Evolutionary conservation across 495 filamentous ascomycete species (phyloP), one percentile per base, ranked within the genome.

Genomic region (Neurospora sp.): DNA sequence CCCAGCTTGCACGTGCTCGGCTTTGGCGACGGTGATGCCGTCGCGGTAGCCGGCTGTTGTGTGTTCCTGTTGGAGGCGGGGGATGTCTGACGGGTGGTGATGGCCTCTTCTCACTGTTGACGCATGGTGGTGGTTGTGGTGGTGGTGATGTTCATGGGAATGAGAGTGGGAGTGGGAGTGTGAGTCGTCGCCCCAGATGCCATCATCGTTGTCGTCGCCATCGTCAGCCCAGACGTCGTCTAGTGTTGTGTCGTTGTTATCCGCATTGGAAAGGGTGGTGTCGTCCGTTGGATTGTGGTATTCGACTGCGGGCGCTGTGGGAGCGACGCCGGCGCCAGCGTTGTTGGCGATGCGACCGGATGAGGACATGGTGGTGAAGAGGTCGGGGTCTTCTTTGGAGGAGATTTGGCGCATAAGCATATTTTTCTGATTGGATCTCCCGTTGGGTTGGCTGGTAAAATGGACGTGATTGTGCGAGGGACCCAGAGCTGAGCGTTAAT

Each of bases 41-140:
- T 95, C 93, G 73, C 95, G 90, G 82, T 98, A 98, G 70, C 96
- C 95, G n/a, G 91, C 89, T 9, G 90, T 97, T 41, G 88, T 86
- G 81, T 98, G 94, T 74, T 89, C 89, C 54, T 87, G 84, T 74
- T 89, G 89, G 16, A 96, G 87, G 70, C 90, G 88, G n/a, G 92
- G 91, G 70, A 94, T 86, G 76, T 96, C 93, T 54, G 90, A 92
- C 23, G 84, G 86, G 72, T 90, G 87, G 9, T 31, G 18, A 20
- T 46, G 42, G 3, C 42, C 42, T 31, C 37, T 44, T 72, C 37
- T 16, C 9, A 10, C 38, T 39, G 23, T n/a, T 46, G 7, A 20
- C 42, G 66, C 42, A 39, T 59, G 42, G 48, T 40, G 62, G 18
- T 48, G 69, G 2, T n/a, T n/a, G n/a, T 48, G 74, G 44, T 71